Base-by-base conservation (phyloP, 164 flowering plant genomes). In the Annona cherimola region DNA sequence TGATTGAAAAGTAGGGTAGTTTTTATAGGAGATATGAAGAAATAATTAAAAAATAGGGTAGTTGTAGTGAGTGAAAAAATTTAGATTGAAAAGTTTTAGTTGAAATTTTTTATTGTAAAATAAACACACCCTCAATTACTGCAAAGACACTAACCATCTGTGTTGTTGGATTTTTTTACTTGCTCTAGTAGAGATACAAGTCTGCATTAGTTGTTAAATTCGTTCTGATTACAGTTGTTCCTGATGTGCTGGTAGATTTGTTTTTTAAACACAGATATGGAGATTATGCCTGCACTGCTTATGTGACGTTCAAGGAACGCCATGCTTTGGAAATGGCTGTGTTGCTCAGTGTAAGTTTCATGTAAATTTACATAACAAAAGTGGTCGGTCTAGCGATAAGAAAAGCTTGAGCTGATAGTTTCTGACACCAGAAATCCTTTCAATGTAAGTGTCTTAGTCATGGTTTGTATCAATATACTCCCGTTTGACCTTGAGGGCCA, bases 271-370 rank as follows among this genome's bases (percentile, higher is more conserved):
- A 70, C 89, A 94, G 98, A 80, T 86, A 78, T 69, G 90, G 89
- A 61, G 92, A 83, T 50, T 69, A 70, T 85, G 90, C 86, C 42
- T 80, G 86, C 64, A 80, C 92, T 67, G 97, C 93, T 61, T 94
- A 90, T 82, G 96, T 92, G 71, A 88, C 96, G 46, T 90, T 90
- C 73, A 82, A 71, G 71, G 90, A 89, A 74, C 79, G 87, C 3
- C 86, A 86, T 85, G 83, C 97, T 72, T 75, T 88, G 78, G 92
- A 89, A 79, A 94, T 93, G 66, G 97, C 97, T 12, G 81, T 89
- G 54, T 77, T 94, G 79, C 93, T 93, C 72, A 89, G 86, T 83
- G 97, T 94, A 80, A 89, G 97, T 81, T 67, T 63, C 46, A 63
- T 39, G 7, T 26, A 20, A 26, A 26, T 43, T 43, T 70, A n/a